Evolutionary conservation across 371 early-diverging fungal species (phyloP), one percentile per base, ranked within the genome.

Genomic region (Smittium culicis): DNA sequence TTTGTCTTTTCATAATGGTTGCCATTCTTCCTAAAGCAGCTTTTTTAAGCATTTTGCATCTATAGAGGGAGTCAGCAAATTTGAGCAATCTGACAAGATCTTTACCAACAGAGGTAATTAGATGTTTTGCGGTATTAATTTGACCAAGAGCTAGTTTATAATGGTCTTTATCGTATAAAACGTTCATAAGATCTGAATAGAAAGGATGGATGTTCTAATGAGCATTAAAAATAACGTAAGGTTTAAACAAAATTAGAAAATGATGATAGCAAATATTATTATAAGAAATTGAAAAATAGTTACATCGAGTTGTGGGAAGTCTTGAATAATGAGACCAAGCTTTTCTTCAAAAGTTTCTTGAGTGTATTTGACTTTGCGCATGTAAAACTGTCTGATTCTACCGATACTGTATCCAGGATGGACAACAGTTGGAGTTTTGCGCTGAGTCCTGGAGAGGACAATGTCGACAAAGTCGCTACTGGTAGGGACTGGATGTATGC

Each of bases 131-230:
- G 35, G 94, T 93, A 85, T 94, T 98, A 77, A 99, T 87, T 79
- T 99, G 99, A 66, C 97, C 99, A 67, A 99, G 84, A 31, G 99
- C 99, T 64, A 99, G 87, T 82, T 99, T 99, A 86, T 99, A 99
- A 80, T 99, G 99, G 78, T 99, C 99, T 79, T 92, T 91, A 85
- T 99, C 99, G 83, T 99, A 99, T 61, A 99, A 85, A 30, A 99
- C 99, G 81, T 99, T 99, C 93, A 99, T 98, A 72, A 99, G 81
- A 80, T 99, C 99, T n/a, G 98, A 86, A 77, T 99, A 99, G 83
- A 99, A 99, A 25, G 99, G 99, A 78, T 99, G 99, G 70, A 99
- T 93, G 76, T 98, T 98, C 64, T 64, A 64, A 32, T 8, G 20
- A 34, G 20, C 16, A 28, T n/a, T 54, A 64, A 35, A n/a, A 31